These are phyloP conservation scores for Termitomyces sp. DNA, from an alignment of 768 basidiomycete genomes.

Conservation along the genomic window DNA sequence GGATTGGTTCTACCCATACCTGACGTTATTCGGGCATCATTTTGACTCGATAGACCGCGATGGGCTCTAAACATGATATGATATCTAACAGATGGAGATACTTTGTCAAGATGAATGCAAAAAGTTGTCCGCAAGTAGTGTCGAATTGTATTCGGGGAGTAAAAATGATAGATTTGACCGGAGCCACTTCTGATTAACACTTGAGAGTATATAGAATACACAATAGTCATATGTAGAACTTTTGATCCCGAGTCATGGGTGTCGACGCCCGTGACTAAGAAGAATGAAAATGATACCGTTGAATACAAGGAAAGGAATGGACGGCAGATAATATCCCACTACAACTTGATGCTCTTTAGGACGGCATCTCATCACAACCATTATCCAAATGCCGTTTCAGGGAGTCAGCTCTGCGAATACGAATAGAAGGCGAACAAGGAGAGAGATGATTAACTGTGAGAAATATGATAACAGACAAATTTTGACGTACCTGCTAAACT, in stretches of 20 bases:
- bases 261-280: constrained; percentile 7
- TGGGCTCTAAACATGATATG: constrained; percentile 5
- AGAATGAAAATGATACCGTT: constrained; percentile 6
- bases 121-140: background rate
- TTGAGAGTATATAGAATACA: constrained; percentile 1
- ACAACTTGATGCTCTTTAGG: constrained; percentile 1
- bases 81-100: background rate
- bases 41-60: constrained; percentile 7
- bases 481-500: constrained; percentile 59
- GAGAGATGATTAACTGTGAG: constrained; percentile 4
- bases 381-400: constrained; percentile 81
- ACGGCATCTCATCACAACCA: constrained; percentile 34
- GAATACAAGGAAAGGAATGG: background rate
- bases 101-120: constrained; percentile 9
- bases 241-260: constrained; percentile 13
- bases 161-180: constrained; percentile 1
- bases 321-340: background rate
- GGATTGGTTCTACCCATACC: background rate
- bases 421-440: constrained; percentile 6
- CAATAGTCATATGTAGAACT: constrained; percentile 12
- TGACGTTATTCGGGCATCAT: constrained; percentile 25
- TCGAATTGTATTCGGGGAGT: background rate
- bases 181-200: constrained; percentile 8
- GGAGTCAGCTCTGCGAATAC: constrained; percentile 31
- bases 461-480: background rate